phyloP scores from a whole-genome alignment of 352 stramenopile genomes.

The Globisporangium acanthophoron region DNA sequence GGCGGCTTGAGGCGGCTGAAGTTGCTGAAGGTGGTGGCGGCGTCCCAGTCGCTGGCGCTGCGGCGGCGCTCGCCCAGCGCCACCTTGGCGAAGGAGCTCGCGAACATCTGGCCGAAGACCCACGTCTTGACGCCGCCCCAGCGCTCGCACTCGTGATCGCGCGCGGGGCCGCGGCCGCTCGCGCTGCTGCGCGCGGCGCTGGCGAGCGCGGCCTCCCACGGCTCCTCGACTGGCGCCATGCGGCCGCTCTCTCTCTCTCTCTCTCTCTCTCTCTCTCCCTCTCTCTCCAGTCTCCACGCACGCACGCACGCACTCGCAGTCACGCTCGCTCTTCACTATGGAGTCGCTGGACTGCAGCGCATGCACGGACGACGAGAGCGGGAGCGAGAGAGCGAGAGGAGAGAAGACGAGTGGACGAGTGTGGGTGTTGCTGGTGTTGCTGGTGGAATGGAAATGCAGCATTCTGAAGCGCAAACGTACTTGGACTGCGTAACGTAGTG shows the following conservation, averaged over 20 bases:
- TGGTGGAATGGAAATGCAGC: not conserved
- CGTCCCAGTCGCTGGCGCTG: slow-evolving; percentile 27
- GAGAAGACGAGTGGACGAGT: not conserved
- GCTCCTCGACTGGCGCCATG: slow-evolving; percentile 14
- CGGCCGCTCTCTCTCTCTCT: not conserved
- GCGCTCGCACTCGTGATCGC: slow-evolving; percentile 10
- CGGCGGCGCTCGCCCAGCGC: slow-evolving; percentile 15
- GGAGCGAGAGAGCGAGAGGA: too few relatives aligned
- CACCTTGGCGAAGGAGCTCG: slow-evolving; percentile 61
- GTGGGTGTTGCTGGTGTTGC: not conserved
- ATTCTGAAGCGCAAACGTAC: not conserved
- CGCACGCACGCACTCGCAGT: not conserved
- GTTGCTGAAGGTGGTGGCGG: slow-evolving; percentile 7
- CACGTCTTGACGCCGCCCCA: slow-evolving; percentile 74
- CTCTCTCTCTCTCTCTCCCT: not conserved
- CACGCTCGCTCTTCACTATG: not conserved
- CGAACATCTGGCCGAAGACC: slow-evolving; percentile 64
- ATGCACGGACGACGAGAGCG: not conserved
- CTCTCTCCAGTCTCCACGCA: not conserved
- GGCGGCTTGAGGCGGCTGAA: slow-evolving; percentile 8
- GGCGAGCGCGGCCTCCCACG: slow-evolving; percentile 7
- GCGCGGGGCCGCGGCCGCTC: slow-evolving; percentile 12
- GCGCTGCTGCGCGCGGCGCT: slow-evolving; percentile 3
- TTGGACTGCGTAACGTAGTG: not conserved
- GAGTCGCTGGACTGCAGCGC: too few relatives aligned